Evolutionary conservation across 192 early-diverging fungal species (phyloP).

Genomic region (Backusella mclennaniae): DNA sequence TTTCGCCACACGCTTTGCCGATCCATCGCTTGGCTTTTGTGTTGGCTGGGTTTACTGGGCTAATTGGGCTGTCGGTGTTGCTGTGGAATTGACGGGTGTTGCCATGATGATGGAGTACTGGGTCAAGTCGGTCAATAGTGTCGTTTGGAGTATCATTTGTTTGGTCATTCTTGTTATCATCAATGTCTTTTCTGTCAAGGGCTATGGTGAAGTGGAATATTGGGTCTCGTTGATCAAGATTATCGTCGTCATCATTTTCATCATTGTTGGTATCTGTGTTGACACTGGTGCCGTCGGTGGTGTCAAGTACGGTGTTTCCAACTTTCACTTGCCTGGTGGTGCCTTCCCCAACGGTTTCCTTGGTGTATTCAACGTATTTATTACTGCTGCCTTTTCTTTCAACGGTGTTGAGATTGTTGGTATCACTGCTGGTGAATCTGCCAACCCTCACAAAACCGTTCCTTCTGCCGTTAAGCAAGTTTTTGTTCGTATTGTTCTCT

Average conservation of each 20-base stretch:
- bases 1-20: conserved; percentile 77
- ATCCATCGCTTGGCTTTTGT: conserved; percentile 59
- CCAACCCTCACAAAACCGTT: conserved; percentile 76
- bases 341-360: conserved; percentile 62
- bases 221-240: conserved; percentile 84
- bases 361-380: conserved; percentile 64
- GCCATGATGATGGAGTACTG: conserved; percentile 70
- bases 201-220: conserved; percentile 84
- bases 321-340: conserved; percentile 59
- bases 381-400: conserved; percentile 79
- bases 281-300: conserved; percentile 63
- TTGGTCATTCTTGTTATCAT: conserved; percentile 57
- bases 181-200: conserved; percentile 63
- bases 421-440: conserved; percentile 83
- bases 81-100: conserved; percentile 71
- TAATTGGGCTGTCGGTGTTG: conserved; percentile 68
- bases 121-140: conserved; percentile 22
- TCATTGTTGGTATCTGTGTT: conserved; percentile 74
- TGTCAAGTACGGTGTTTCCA: conserved; percentile 52
- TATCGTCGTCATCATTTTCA: conserved; percentile 74
- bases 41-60: conserved; percentile 32
- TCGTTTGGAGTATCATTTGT: conserved; percentile 41
- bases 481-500: conserved; percentile 79
- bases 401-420: conserved; percentile 86
- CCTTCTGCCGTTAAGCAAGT: conserved; percentile 67